A percentile compares a stretch with the other conserved stretches of the same genome.
Conservation (phyloP, 1,284 basidiomycete species). For the Sporisorium exsertum region DNA sequence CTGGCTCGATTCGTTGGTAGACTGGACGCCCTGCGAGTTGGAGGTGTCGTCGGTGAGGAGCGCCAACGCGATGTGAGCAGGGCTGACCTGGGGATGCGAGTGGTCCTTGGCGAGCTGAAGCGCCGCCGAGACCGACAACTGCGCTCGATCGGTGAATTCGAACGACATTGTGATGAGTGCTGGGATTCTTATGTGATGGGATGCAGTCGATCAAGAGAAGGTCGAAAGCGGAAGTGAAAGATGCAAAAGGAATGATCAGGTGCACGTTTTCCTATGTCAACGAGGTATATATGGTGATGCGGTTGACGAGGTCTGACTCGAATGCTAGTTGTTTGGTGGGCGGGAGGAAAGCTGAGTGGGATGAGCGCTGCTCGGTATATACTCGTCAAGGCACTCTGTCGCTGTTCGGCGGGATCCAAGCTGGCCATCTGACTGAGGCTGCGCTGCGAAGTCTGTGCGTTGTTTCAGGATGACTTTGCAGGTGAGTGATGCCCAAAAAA, state of each 20-base stretch:
- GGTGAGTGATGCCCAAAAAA: no score
- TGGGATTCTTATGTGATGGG: background rate
- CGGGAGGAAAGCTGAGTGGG: background rate
- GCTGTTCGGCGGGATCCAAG: background rate
- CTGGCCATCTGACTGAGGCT: background rate
- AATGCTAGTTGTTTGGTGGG: background rate
- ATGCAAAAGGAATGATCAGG: no score
- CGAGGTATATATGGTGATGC: background rate
- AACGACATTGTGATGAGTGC: constrained; percentile 50
- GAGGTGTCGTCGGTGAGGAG: constrained; percentile 74
- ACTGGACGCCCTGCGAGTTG: constrained; percentile 58
- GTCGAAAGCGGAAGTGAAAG: background rate
- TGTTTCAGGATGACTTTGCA: background rate
- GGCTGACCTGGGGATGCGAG: constrained; percentile 78
- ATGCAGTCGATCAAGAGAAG: background rate
- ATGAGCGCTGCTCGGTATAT: background rate
- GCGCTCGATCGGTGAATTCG: constrained; percentile 83
- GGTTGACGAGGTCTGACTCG: background rate
- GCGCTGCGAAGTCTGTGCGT: background rate
- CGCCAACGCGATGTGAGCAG: constrained; percentile 81
- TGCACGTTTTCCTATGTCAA: no score
- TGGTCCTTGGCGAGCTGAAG: constrained; percentile 85
- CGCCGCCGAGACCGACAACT: constrained; percentile 76
- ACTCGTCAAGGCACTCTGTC: background rate
- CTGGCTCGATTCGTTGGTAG: constrained; percentile 67